These are phyloP conservation scores for Colletotrichum endophyticum DNA, from an alignment of 2,329 filamentous ascomycete genomes.

Conservation along the genomic window DNA sequence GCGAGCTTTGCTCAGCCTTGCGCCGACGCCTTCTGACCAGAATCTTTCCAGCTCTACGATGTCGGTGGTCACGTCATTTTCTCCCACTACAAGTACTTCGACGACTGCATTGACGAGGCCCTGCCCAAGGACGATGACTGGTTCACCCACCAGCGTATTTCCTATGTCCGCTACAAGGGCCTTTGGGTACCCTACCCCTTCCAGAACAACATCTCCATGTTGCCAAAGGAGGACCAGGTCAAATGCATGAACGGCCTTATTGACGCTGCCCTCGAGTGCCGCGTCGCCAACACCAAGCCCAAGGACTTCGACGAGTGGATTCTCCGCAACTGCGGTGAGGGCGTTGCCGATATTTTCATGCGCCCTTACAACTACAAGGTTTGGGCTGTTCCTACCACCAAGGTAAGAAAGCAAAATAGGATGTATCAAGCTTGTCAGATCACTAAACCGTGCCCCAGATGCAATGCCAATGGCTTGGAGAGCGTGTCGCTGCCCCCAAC, in stretches of 20 bases:
- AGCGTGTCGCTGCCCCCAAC: conserved; percentile 96
- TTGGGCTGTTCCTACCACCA: conserved; percentile 97
- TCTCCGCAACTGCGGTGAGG: conserved; percentile 85
- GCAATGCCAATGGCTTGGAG: conserved; percentile 98
- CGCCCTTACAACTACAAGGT: conserved; percentile 99
- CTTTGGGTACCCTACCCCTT: conserved; percentile 99
- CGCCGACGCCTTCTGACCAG: conserved; percentile 2
- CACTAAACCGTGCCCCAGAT: conserved; percentile 65
- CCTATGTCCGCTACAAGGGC: conserved; percentile 96
- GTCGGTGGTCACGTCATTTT: conserved; percentile 98
- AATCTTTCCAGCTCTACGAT: conserved; percentile 80
- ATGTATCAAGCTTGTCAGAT: not conserved
- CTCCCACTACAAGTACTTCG: conserved; percentile 99
- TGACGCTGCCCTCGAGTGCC: conserved; percentile 86
- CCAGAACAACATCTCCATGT: conserved; percentile 99
- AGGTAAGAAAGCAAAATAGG: conserved; percentile 59
- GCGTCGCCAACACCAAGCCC: conserved; percentile 89
- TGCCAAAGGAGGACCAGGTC: conserved; percentile 97
- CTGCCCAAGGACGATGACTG: conserved; percentile 93
- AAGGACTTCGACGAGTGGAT: conserved; percentile 99
- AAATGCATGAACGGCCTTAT: conserved; percentile 95
- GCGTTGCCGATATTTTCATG: conserved; percentile 97
- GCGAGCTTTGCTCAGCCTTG: not conserved
- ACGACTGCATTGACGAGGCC: conserved; percentile 97
- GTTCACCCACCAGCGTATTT: conserved; percentile 98